A percentile compares a stretch with the other conserved stretches of the same genome.
phyloP scores from a whole-genome alignment of 140 eudicot genomes.

The Anethum foeniculum region DNA sequence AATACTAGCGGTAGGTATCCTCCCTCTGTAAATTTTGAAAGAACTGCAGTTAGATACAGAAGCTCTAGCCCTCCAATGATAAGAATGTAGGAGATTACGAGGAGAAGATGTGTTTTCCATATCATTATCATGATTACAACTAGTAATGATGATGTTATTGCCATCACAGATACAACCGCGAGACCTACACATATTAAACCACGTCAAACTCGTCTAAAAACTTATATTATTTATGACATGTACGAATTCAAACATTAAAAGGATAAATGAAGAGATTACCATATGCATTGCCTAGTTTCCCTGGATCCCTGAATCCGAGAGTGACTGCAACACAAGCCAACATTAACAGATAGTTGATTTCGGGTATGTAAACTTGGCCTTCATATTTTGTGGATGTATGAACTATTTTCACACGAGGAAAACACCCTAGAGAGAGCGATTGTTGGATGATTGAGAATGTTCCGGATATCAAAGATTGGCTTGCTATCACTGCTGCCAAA shows the following conservation, averaged over 20 bases:
- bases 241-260: background rate
- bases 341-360: background rate
- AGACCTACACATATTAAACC: background rate
- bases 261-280: slow-evolving; percentile 27
- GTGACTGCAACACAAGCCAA: background rate
- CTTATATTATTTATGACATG: background rate
- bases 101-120: background rate
- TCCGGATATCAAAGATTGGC: background rate
- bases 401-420: slow-evolving; percentile 2
- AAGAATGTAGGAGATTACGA: background rate
- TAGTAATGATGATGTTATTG: background rate
- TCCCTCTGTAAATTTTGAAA: background rate
- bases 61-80: background rate
- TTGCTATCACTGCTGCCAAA: slow-evolving; percentile 4
- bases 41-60: background rate
- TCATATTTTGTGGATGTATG: background rate
- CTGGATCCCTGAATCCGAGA: slow-evolving; percentile 36
- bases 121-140: slow-evolving; percentile 3
- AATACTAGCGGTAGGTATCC: background rate
- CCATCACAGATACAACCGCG: slow-evolving; percentile 1
- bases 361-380: slow-evolving; percentile 2
- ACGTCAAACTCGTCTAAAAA: background rate
- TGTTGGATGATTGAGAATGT: background rate
- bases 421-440: background rate
- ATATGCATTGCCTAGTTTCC: slow-evolving; percentile 66